Evolutionary conservation across 805 yeast genomes (phyloP), one percentile per base, ranked within the genome.

Genomic region (Cephaloascus fragrans): DNA sequence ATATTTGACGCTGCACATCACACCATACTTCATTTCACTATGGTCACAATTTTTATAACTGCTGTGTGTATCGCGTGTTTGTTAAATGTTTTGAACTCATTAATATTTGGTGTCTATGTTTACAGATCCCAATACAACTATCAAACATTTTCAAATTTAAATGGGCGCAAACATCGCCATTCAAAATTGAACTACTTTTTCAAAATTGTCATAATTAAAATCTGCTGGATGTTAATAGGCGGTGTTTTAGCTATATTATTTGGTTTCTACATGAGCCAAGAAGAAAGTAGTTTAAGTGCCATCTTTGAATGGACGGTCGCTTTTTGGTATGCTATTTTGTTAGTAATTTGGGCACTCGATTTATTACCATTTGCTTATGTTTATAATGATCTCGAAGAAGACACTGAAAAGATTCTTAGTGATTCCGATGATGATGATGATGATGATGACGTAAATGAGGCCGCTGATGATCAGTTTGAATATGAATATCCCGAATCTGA

Each of bases 241-340:
- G 62, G 80, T 15, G 75, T 64, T 0, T 70, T 84, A 52, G 95
- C 90, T 3, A 57, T 82, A 19, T 68, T 75, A 26, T 90, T 86
- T 46, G 87, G 76, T n/a, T 67, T 57, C 3, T 52, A 61, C 37
- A 50, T 53, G 54, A 53, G 56, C 10, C 38, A 41, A 1, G 64
- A 67, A 19, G 50, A 60, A 5, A 51, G 60, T 31, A 64, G 71
- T 45, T 62, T 70, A 26, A 69, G 79, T 32, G 88, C 88, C 0
- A 63, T 69, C 17, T 76, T 83, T 53, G 97, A 90, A 59, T 90
- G 97, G 97, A 53, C 79, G 3, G 59, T 89, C 34, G 79, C 90
- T n/a, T 89, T 80, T 59, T 80, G 85, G 77, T 89, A 83, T 53
- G 93, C 95, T 3, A 49, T 80, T 26, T 65, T 83, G 43, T 73